phyloP scores from a whole-genome alignment of 1,139 yeast genomes.

The Pichia sp. region DNA sequence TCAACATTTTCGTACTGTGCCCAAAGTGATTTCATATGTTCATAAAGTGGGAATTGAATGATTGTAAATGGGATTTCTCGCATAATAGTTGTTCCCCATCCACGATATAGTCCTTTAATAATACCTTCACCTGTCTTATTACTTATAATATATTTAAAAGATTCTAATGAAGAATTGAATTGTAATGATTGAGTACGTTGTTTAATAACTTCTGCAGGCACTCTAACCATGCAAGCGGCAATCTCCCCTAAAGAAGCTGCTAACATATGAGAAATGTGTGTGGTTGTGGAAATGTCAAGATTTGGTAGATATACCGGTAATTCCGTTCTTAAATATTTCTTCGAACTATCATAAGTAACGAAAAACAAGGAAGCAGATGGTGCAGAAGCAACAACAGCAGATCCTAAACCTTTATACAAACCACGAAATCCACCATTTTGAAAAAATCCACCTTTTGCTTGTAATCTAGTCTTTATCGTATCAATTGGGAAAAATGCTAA shows the following conservation, averaged over 20 bases:
- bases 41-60: conserved; percentile 92
- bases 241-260: conserved; percentile 87
- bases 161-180: conserved; percentile 51
- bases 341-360: conserved; percentile 77
- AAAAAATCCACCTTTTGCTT: conserved; percentile 92
- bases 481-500: conserved; percentile 93
- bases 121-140: conserved; percentile 72
- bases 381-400: conserved; percentile 91
- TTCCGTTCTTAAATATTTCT: conserved; percentile 45
- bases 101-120: conserved; percentile 74
- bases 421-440: conserved; percentile 90
- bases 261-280: conserved; percentile 61
- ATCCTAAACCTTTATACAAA: conserved; percentile 84
- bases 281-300: conserved; percentile 28
- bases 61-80: conserved; percentile 94
- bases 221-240: conserved; percentile 88
- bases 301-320: conserved; percentile 22
- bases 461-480: conserved; percentile 86
- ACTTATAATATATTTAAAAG: conserved; percentile 53
- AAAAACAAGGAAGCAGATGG: conserved; percentile 90
- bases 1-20: conserved; percentile 32
- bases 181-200: conserved; percentile 85
- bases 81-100: conserved; percentile 87
- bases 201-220: conserved; percentile 94
- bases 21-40: conserved; percentile 60